phyloP scores from a whole-genome alignment of 495 filamentous ascomycete species.

The Hypoxylon fuscum region DNA sequence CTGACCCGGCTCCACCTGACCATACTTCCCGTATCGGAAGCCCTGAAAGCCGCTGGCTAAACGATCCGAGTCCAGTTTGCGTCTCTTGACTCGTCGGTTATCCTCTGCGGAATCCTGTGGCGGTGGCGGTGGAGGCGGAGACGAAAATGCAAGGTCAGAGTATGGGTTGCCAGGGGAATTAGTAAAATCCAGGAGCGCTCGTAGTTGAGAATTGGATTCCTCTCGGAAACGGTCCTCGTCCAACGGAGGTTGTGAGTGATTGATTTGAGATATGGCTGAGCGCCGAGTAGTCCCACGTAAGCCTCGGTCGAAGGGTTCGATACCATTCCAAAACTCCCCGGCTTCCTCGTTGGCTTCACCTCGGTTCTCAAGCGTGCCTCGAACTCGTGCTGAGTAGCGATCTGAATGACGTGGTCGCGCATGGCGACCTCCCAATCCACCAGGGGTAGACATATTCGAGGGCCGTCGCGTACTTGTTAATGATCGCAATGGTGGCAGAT shows the following conservation, averaged over 20 bases:
- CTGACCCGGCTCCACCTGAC: constrained; percentile 81
- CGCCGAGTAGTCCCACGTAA: constrained; percentile 21
- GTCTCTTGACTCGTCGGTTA: constrained; percentile 69
- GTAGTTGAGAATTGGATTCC: constrained; percentile 54
- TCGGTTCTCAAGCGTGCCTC: constrained; percentile 27
- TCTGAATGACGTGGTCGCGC: constrained; percentile 47
- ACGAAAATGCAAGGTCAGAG: constrained; percentile 30
- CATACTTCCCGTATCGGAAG: constrained; percentile 81
- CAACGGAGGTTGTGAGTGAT: constrained; percentile 20
- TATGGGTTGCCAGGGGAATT: constrained; percentile 47
- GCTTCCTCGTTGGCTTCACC: constrained; percentile 24
- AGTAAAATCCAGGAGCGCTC: constrained; percentile 57
- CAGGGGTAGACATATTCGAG: constrained; percentile 39
- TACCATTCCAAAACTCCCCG: constrained; percentile 28
- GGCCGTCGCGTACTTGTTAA: constrained; percentile 43
- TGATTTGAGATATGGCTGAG: constrained; percentile 15
- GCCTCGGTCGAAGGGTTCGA: constrained; percentile 22
- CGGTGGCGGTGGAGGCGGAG: constrained; percentile 40
- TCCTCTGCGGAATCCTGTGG: constrained; percentile 51
- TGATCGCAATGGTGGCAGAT: constrained; percentile 54
- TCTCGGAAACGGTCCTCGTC: constrained; percentile 50
- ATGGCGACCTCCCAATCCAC: constrained; percentile 10
- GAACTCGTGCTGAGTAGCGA: constrained; percentile 43
- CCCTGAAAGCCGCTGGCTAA: constrained; percentile 60
- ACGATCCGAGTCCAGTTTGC: constrained; percentile 75